Evolutionary conservation across 2,329 filamentous ascomycete genomes (phyloP), one percentile per base, ranked within the genome.

Genomic region (Venturia oleaginea): DNA sequence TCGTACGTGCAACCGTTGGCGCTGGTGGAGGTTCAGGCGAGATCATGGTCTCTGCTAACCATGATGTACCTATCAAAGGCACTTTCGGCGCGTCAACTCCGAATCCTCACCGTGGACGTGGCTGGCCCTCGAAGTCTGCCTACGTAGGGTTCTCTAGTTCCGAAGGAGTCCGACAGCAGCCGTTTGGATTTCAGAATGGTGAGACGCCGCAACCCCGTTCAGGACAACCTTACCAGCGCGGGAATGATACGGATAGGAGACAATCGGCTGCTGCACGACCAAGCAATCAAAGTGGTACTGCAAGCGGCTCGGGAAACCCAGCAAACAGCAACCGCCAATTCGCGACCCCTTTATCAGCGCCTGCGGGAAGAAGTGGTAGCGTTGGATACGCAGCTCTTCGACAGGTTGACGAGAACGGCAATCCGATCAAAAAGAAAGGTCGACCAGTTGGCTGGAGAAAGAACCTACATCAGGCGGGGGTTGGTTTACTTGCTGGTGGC

Each of bases 361-460:
- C 62, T 40, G 62, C 51, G 32, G 32, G 46, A 19, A 32, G 62
- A 38, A 34, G 19, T 48, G 51, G 51, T 48, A 61, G 60, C 48
- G 37, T 40, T 37, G 79, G 79, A 4, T 81, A 81, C 66, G 68
- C 75, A 19, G 76, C 77, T 8, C 80, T 81, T 67, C 73, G 74
- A 19, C 66, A 69, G 43, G 63, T 70, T 59, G 71, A 69, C 15
- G 68, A 71, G 43, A 72, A 77, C 61, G 75, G 74, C 5, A 69
- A 72, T 37, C 74, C 73, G 7, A 62, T 75, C n/a, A 77, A 72
- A 67, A 81, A 77, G 71, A 78, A 74, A 70, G 79, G 79, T 32
- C 75, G 79, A 24, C 79, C 80, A 4, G 74, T 80, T 22, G 79
- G 79, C 19, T 81, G 79, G 79, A 75, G 78, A 54, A 82, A 81